Evolutionary conservation across 805 yeast genomes (phyloP).

Genomic region (Candida nitratophila): DNA sequence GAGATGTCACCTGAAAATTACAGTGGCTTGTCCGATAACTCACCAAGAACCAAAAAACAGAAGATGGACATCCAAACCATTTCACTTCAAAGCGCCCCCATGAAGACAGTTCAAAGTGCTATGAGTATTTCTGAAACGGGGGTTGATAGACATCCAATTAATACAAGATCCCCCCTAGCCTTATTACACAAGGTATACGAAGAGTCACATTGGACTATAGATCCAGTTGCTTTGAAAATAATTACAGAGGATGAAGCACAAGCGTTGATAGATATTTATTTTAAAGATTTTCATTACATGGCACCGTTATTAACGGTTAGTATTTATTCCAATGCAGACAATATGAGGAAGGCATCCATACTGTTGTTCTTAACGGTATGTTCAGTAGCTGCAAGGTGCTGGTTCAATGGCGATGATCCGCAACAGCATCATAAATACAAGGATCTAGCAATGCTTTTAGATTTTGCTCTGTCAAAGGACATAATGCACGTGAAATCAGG

Average conservation of each 20-base stretch:
- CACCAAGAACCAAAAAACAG: constrained; percentile 1
- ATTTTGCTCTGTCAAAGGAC: constrained; percentile 7
- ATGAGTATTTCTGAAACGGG: constrained; percentile 4
- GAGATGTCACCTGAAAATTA: not conserved
- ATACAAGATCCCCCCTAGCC: constrained; percentile 5
- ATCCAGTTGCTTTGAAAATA: constrained; percentile 7
- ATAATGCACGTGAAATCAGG: constrained; percentile 6
- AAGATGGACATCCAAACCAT: constrained; percentile 8
- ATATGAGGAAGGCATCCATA: constrained; percentile 7
- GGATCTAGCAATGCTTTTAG: constrained; percentile 7
- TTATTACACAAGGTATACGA: constrained; percentile 4
- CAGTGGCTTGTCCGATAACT: not conserved
- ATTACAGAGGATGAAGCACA: constrained; percentile 8
- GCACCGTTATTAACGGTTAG: constrained; percentile 11
- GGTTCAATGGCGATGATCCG: not conserved
- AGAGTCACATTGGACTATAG: constrained; percentile 8
- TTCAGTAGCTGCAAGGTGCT: constrained; percentile 8
- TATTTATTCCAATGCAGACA: constrained; percentile 8
- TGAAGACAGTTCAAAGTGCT: constrained; percentile 10
- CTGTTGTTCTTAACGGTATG: constrained; percentile 8
- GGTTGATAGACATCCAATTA: not conserved
- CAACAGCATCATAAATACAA: constrained; percentile 4
- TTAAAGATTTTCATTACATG: constrained; percentile 9
- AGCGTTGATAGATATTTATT: constrained; percentile 7
- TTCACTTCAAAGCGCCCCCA: constrained; percentile 8